Evolutionary conservation across 805 yeast genomes (phyloP).

Genomic region (Zygotorulaspora florentina): DNA sequence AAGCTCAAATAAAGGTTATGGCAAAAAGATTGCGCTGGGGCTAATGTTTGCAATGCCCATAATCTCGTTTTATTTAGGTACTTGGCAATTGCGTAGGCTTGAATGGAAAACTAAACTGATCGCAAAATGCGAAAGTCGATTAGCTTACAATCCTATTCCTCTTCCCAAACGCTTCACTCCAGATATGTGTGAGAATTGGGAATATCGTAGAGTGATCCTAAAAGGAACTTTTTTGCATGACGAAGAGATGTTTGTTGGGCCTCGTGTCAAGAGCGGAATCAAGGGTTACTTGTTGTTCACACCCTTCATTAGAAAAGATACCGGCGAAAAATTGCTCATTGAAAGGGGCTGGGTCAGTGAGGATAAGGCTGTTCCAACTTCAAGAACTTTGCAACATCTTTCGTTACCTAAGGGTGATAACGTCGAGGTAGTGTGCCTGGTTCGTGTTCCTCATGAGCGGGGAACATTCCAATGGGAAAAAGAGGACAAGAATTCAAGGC

Average conservation of each 20-base stretch:
- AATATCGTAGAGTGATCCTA: constrained; percentile 72
- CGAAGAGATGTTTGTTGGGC: constrained; percentile 89
- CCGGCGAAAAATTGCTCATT: constrained; percentile 61
- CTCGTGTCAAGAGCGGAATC: constrained; percentile 66
- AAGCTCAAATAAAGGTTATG: constrained; percentile 33
- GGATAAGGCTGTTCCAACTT: constrained; percentile 54
- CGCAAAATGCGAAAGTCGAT: constrained; percentile 74
- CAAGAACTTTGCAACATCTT: constrained; percentile 58
- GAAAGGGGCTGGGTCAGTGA: constrained; percentile 92
- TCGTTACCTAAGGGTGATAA: constrained; percentile 61
- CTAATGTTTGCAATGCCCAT: constrained; percentile 71
- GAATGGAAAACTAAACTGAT: constrained; percentile 85
- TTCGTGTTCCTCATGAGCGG: constrained; percentile 62
- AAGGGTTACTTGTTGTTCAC: constrained; percentile 78
- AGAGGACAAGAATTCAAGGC: constrained; percentile 58
- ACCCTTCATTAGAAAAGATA: constrained; percentile 68
- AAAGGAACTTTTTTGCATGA: constrained; percentile 78
- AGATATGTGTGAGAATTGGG: constrained; percentile 65
- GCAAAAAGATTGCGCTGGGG: constrained; percentile 36
- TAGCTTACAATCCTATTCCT: constrained; percentile 67
- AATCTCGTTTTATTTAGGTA: constrained; percentile 77
- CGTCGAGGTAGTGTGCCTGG: constrained; percentile 66
- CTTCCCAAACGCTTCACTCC: constrained; percentile 66
- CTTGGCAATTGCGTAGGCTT: constrained; percentile 87
- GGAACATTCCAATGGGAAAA: constrained; percentile 66